phyloP scores from a whole-genome alignment of 169 alveolate genomes.

The Plasmodium chabaudi region DNA sequence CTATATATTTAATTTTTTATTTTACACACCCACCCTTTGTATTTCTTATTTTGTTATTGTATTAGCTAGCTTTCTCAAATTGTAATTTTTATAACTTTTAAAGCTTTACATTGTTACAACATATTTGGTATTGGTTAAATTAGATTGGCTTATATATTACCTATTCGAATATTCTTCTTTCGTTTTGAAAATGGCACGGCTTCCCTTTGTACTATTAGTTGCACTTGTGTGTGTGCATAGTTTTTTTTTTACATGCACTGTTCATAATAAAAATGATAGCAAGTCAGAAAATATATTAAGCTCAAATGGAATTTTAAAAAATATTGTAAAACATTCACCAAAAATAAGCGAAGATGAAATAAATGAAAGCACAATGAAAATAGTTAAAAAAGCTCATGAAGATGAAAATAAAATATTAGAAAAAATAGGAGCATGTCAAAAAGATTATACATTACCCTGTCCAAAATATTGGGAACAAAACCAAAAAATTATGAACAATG shows the following conservation, averaged over 20 bases:
- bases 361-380: constrained; percentile 53
- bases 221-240: not conserved
- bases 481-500: constrained; percentile 6
- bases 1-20: too few species aligned
- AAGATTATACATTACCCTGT: constrained; percentile 75
- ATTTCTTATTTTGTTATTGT: too few species aligned
- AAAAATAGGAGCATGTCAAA: constrained; percentile 40
- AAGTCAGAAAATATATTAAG: constrained; percentile 33
- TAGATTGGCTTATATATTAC: not conserved
- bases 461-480: constrained; percentile 72
- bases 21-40: too few species aligned
- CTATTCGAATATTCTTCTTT: not conserved
- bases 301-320: constrained; percentile 66
- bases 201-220: not conserved
- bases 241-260: constrained; percentile 10
- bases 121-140: not conserved
- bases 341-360: constrained; percentile 56
- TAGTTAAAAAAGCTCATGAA: constrained; percentile 63
- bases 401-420: constrained; percentile 55
- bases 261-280: constrained; percentile 9
- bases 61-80: too few species aligned
- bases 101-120: not conserved
- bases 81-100: too few species aligned
- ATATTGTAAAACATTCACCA: constrained; percentile 58
- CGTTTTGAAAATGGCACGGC: not conserved